Percentiles rank a stretch among this genome's conserved stretches.
phyloP scores from a whole-genome alignment of 352 stramenopile species.

The Phytophthora kernoviae region DNA sequence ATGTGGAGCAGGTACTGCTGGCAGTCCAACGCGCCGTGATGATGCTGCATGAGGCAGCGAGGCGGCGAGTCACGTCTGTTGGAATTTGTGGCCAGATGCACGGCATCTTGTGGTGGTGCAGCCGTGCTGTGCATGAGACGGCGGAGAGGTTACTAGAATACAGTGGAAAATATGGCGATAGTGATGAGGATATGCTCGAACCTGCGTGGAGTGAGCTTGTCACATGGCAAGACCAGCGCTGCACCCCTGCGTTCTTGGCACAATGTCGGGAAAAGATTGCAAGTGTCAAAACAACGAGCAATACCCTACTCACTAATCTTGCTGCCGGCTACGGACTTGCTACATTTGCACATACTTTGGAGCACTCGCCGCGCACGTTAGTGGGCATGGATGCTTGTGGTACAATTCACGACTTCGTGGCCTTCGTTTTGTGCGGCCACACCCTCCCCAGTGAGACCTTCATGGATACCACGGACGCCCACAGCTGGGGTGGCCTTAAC shows the following conservation, averaged over 20 bases:
- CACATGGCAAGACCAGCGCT: constrained; percentile 85
- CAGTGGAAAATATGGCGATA: constrained; percentile 5
- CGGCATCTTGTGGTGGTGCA: constrained; percentile 84
- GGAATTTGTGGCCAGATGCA: constrained; percentile 89
- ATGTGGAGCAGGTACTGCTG: constrained; percentile 53
- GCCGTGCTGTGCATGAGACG: constrained; percentile 35
- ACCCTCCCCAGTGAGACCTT: constrained; percentile 33
- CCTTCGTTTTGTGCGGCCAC: constrained; percentile 74
- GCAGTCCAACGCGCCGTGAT: constrained; percentile 44
- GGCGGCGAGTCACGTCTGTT: constrained; percentile 41
- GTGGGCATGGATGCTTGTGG: constrained; percentile 70
- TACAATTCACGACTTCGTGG: constrained; percentile 82
- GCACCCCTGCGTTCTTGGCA: constrained; percentile 56
- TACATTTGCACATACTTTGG: constrained; percentile 64
- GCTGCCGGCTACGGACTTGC: constrained; percentile 73
- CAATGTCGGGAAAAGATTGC: constrained; percentile 33
- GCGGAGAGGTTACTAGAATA: constrained; percentile 34
- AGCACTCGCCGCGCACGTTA: constrained; percentile 35
- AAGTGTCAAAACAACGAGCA: constrained; percentile 1
- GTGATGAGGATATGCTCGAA: constrained; percentile 15
- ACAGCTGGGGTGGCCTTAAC: constrained; percentile 78
- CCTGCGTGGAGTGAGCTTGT: constrained; percentile 65
- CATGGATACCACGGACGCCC: constrained; percentile 81
- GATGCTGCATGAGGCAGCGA: constrained; percentile 30
- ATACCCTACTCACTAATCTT: constrained; percentile 34